These are phyloP conservation scores for Candida bentonensis DNA, from an alignment of 805 yeast species.

Conservation along the genomic window DNA sequence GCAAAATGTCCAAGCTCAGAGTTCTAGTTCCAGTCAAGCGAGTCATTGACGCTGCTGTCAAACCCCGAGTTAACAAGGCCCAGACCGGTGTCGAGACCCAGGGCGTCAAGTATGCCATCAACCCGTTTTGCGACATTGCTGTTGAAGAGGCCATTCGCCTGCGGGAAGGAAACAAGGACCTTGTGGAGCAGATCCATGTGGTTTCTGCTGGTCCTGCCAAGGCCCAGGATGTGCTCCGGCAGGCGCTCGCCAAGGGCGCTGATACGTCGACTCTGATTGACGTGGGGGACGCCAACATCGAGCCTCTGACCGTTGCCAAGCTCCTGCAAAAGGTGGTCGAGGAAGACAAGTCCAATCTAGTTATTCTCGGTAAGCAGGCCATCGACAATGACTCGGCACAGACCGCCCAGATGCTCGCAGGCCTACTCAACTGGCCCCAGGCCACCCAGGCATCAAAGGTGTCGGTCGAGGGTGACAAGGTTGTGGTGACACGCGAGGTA, in stretches of 20 bases:
- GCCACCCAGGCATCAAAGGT: slow-evolving; percentile 87
- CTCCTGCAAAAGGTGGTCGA: slow-evolving; percentile 61
- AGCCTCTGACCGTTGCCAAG: slow-evolving; percentile 85
- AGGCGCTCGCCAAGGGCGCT: slow-evolving; percentile 90
- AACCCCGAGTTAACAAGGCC: slow-evolving; percentile 82
- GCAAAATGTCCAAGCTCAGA: slow-evolving; percentile 20
- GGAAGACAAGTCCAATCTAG: slow-evolving; percentile 56
- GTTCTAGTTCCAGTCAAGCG: slow-evolving; percentile 91
- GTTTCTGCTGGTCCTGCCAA: slow-evolving; percentile 82
- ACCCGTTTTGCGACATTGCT: slow-evolving; percentile 97
- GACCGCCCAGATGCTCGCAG: slow-evolving; percentile 95
- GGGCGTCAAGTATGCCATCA: slow-evolving; percentile 84
- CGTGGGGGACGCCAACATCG: slow-evolving; percentile 52
- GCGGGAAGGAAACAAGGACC: slow-evolving; percentile 44
- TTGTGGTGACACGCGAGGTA: slow-evolving; percentile 75
- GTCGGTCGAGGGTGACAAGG: slow-evolving; percentile 31
- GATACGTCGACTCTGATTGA: slow-evolving; percentile 76
- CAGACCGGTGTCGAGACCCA: slow-evolving; percentile 73
- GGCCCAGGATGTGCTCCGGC: slow-evolving; percentile 75
- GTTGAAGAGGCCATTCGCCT: slow-evolving; percentile 85
- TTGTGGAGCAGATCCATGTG: slow-evolving; percentile 75
- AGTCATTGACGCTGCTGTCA: slow-evolving; percentile 85
- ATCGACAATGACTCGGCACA: slow-evolving; percentile 92
- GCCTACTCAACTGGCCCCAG: slow-evolving; percentile 88
- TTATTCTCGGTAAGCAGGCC: slow-evolving; percentile 90